phyloP scores from a whole-genome alignment of 352 stramenopile species.

The Globisporangium ultimum region DNA sequence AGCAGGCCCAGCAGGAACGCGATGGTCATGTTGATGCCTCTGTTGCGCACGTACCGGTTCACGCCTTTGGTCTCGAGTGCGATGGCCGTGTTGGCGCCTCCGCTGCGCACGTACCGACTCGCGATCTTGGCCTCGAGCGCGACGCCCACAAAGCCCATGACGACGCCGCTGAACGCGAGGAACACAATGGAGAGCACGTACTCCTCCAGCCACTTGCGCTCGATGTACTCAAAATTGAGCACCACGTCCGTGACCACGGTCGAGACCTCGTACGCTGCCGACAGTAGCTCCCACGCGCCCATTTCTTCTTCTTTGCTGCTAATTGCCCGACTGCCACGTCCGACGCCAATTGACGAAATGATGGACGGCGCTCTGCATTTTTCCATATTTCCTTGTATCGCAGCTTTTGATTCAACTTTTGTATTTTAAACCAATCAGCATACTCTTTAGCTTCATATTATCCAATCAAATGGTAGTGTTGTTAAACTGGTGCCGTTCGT shows the following conservation, averaged over 20 bases:
- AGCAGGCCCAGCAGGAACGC: constrained; percentile 46
- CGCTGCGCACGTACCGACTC: constrained; percentile 31
- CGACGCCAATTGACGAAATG: too few relatives aligned
- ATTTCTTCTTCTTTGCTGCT: not conserved
- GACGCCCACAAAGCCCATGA: constrained; percentile 63
- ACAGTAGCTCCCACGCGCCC: constrained; percentile 33
- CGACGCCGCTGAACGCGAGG: constrained; percentile 49
- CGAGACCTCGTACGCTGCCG: constrained; percentile 54
- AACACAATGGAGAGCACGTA: constrained; percentile 73
- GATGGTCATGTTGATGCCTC: constrained; percentile 28
- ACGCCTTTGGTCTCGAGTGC: constrained; percentile 14
- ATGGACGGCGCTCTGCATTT: not conserved
- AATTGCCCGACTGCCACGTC: too few relatives aligned
- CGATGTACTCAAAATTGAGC: constrained; percentile 75
- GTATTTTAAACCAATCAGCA: not conserved
- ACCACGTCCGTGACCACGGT: constrained; percentile 71
- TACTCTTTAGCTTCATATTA: not conserved
- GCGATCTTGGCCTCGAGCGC: constrained; percentile 31
- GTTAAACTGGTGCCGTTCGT: too few relatives aligned
- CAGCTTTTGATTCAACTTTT: not conserved
- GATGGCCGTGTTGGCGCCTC: constrained; percentile 32
- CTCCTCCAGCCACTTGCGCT: constrained; percentile 63
- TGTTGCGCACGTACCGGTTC: constrained; percentile 2
- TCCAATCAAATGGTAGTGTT: not conserved
- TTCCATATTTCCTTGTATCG: too few relatives aligned